Evolutionary conservation across 495 filamentous ascomycete species (phyloP), one percentile per base, ranked within the genome.

Genomic region (Oidiodendron maius): DNA sequence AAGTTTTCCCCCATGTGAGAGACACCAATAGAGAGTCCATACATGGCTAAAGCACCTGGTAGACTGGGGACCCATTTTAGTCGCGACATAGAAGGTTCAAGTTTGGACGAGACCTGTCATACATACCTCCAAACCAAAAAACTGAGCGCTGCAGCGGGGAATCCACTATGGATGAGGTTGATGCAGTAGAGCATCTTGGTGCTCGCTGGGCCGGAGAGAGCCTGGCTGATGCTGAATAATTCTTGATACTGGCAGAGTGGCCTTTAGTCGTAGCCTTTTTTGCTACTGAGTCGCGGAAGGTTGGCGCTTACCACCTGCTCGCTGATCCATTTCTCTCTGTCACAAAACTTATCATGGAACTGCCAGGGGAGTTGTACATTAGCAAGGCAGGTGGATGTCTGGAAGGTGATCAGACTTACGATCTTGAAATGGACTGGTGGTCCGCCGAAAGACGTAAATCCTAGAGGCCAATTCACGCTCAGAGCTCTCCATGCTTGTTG

Each of bases 161-260:
- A 69, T 0, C 86, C 87, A 24, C 71, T 73, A 44, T 80, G 80
- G 9, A 90, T 72, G 32, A 85, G 57, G 23, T 82, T 80, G 23
- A 91, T 79, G 53, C 82, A 86, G 53, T 86, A 91, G 0, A 80
- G 58, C 81, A 91, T 88, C 64, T 91, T 91, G 15, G 86, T 90
- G 59, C 80, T 85, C 1, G 61, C 87, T 0, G 88, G 87, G 0
- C 88, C 88, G 0, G 84, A 80, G 16, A 91, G 75, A 12, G 81
- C 80, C 62, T 91, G 87, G 39, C 78, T 84, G 52, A 94, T 67
- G 16, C 83, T 84, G 62, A 91, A 94, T 13, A 91, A 74, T 57
- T 94, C 87, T 65, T 90, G 84, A 64, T 86, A 94, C 82, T 87
- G 18, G 3, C n/a, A 9, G 21, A n/a, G n/a, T 1, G 8, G 46